Conservation (phyloP, 2,329 filamentous ascomycete genomes). For the Coniochaeta pulveracea region DNA sequence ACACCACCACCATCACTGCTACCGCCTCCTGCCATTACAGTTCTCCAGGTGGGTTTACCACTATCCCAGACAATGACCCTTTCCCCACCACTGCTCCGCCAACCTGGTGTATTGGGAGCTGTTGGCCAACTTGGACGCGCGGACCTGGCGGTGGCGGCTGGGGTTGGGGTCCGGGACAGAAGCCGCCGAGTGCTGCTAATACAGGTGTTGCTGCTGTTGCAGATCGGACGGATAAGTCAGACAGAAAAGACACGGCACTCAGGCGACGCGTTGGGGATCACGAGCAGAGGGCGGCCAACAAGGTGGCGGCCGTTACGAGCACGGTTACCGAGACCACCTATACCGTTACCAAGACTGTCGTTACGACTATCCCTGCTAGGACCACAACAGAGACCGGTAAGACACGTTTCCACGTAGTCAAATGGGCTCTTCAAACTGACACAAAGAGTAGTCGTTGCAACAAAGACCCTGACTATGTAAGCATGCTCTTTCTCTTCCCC, state of each 20-base stretch:
- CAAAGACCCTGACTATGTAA: conserved; percentile 14
- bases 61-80: conserved; percentile 1
- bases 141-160: conserved; percentile 3
- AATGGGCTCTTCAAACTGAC: conserved; percentile 4
- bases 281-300: no score
- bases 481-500: neutral
- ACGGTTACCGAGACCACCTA: conserved; percentile 24
- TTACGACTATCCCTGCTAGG: conserved; percentile 19
- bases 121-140: conserved; percentile 1
- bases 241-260: no score
- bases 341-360: conserved; percentile 21
- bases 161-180: conserved; percentile 1
- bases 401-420: conserved; percentile 1
- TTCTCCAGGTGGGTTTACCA: conserved; percentile 12
- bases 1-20: conserved; percentile 19
- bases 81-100: conserved; percentile 1
- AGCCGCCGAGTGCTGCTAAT: conserved; percentile 7
- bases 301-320: conserved; percentile 20
- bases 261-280: no score
- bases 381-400: conserved; percentile 23
- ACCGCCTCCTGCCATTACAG: conserved; percentile 23
- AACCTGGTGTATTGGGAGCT: conserved; percentile 5
- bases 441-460: conserved; percentile 8
- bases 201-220: no score
- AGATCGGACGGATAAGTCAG: no score